Evolutionary conservation across 768 basidiomycete species (phyloP).

Genomic region (Porpolomopsis calyptriformis): DNA sequence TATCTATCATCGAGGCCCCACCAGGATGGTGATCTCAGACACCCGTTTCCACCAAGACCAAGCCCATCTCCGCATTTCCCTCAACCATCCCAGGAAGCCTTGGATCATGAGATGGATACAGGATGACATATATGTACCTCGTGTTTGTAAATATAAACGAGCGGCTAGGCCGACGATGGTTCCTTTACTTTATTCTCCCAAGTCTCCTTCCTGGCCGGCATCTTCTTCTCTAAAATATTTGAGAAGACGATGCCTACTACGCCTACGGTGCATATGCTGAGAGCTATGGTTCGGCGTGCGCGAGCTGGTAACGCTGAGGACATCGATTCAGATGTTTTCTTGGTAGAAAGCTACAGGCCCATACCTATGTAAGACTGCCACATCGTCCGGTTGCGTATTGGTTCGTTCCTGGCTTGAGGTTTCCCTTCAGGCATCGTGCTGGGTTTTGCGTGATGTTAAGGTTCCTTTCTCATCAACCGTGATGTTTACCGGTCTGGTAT

Average conservation of each 20-base stretch:
- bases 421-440: too few species aligned
- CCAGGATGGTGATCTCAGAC: not conserved
- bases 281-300: slow-evolving; percentile 41
- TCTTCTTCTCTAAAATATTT: slow-evolving; percentile 38
- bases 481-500: slow-evolving; percentile 78
- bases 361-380: slow-evolving; percentile 38
- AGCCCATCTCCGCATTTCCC: not conserved
- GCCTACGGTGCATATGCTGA: slow-evolving; percentile 38
- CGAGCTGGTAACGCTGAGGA: slow-evolving; percentile 41
- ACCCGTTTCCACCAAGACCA: slow-evolving; percentile 1
- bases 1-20: slow-evolving; percentile 28
- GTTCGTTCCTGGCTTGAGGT: too few species aligned
- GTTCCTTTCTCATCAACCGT: slow-evolving; percentile 1
- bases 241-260: slow-evolving; percentile 38
- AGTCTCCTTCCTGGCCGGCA: slow-evolving; percentile 15
- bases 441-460: too few species aligned
- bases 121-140: too few species aligned
- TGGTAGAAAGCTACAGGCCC: too few species aligned
- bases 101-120: not conserved
- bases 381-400: slow-evolving; percentile 22
- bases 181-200: not conserved
- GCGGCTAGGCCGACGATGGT: not conserved
- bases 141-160: not conserved
- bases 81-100: not conserved
- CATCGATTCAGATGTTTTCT: not conserved